Evolutionary conservation across 2,329 filamentous ascomycete genomes (phyloP), one percentile per base, ranked within the genome.

Genomic region (Neophaeococcomyces mojaviensis): DNA sequence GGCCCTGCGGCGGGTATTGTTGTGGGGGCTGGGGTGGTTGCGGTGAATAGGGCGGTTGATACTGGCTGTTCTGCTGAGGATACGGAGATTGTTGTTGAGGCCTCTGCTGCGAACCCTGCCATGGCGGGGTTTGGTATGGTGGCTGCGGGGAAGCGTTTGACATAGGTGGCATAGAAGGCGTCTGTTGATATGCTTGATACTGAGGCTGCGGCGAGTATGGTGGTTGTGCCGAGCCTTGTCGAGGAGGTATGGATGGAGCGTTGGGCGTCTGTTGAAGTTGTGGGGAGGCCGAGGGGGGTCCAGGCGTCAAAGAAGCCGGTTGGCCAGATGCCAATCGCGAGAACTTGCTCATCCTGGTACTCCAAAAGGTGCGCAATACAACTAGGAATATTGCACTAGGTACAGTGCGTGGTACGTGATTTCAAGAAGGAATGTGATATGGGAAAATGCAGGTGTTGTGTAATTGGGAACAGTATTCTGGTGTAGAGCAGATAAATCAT

Each of bases 21-120:
- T 62, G 66, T 35, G 68, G 65, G 16, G 67, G 65, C 48, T 67
- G 60, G 44, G 59, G 61, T 19, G 59, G 54, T 32, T 58, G 58
- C 24, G 54, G 55, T 47, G 59, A 55, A 26, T 49, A 48, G 36
- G 60, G 59, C 12, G 49, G 56, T 38, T 57, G 58, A 26, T 54
- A 59, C 26, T 56, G 59, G 32, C 52, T 24, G 56, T 28, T 47
- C 15, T 42, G 46, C 30, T 49, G 53, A 30, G 47, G 47, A 42
- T 55, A 55, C 32, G 59, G 56, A 32, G 62, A 59, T 12, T 59
- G 59, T 35, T 63, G 61, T 46, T 65, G 66, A 40, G 64, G 53
- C 45, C 64, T 60, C 47, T 67, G 67, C 34, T 67, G 61, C 46
- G 68, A 68, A 39, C 68, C 65, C 35, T 65, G 64, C 34, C 62